These are phyloP conservation scores for Colletotrichum costaricense DNA, from an alignment of 2,329 filamentous ascomycete species.

Conservation along the genomic window DNA sequence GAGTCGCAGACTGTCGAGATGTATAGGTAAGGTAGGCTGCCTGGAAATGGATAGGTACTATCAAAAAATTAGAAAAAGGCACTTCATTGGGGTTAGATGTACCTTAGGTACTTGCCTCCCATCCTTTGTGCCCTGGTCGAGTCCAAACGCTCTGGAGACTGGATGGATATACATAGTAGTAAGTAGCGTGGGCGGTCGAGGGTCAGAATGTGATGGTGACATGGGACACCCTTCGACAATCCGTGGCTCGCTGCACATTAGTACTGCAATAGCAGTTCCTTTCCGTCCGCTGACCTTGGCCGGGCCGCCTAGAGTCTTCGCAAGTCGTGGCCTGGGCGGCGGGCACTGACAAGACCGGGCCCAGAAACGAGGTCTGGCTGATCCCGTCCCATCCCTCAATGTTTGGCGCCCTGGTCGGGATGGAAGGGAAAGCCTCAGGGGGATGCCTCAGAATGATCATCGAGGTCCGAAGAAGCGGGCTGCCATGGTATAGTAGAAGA, in stretches of 20 bases:
- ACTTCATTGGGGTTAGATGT: background rate
- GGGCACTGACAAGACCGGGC: slow-evolving; percentile 19
- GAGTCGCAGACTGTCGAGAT: background rate
- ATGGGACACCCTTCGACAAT: slow-evolving; percentile 20
- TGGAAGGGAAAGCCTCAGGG: background rate
- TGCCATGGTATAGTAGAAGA: background rate
- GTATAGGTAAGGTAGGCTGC: background rate
- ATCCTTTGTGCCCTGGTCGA: background rate
- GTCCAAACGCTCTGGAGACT: background rate
- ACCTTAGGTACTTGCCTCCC: background rate
- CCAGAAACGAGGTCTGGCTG: background rate
- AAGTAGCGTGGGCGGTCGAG: background rate
- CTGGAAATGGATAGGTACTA: background rate
- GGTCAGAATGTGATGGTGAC: background rate
- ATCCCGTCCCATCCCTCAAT: background rate
- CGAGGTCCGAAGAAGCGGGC: no score
- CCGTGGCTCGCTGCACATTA: background rate
- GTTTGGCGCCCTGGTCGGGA: background rate
- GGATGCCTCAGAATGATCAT: background rate
- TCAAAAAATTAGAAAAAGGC: background rate
- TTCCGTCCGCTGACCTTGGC: slow-evolving; percentile 20
- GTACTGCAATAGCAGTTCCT: slow-evolving; percentile 7
- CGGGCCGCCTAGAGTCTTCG: background rate
- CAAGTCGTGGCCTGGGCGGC: background rate
- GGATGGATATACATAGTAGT: background rate